phyloP scores from a whole-genome alignment of 2,329 filamentous ascomycete genomes.

The Cladosporium austrohemisphaericum region DNA sequence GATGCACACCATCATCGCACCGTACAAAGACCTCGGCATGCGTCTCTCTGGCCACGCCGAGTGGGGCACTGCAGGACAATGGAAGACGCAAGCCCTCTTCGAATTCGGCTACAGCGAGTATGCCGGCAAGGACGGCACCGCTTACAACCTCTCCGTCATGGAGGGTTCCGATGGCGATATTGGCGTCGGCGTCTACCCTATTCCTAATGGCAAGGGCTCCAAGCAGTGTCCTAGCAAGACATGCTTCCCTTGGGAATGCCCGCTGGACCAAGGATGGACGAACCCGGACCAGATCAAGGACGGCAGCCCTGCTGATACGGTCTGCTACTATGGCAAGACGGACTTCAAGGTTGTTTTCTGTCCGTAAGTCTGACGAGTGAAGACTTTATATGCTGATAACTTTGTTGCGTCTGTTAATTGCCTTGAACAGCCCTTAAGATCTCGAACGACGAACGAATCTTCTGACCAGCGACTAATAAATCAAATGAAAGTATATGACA shows the following conservation, averaged over 20 bases:
- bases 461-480: too few relatives aligned
- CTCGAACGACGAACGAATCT: too few relatives aligned
- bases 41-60: slow-evolving; percentile 29
- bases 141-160: slow-evolving; percentile 24
- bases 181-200: slow-evolving; percentile 24
- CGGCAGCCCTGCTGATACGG: slow-evolving; percentile 29
- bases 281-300: slow-evolving; percentile 22
- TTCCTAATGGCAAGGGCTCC: slow-evolving; percentile 18
- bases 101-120: slow-evolving; percentile 29
- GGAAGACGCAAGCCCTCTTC: slow-evolving; percentile 27
- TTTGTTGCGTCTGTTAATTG: too few relatives aligned
- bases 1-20: slow-evolving; percentile 20
- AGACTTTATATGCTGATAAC: neutral
- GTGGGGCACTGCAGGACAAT: slow-evolving; percentile 25
- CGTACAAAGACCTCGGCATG: slow-evolving; percentile 27
- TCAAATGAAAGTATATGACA: too few relatives aligned
- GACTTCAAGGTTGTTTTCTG: slow-evolving; percentile 30
- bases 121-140: slow-evolving; percentile 22
- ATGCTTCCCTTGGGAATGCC: slow-evolving; percentile 25
- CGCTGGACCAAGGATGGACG: slow-evolving; percentile 26
- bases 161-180: slow-evolving; percentile 25
- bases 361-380: slow-evolving; percentile 20
- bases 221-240: slow-evolving; percentile 24
- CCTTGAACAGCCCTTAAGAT: too few relatives aligned
- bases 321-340: slow-evolving; percentile 30